A percentile compares a stretch with the other conserved stretches of the same genome.
Evolutionary conservation across 768 basidiomycete genomes (phyloP).

Genomic region (Pleurotus cornucopiae): DNA sequence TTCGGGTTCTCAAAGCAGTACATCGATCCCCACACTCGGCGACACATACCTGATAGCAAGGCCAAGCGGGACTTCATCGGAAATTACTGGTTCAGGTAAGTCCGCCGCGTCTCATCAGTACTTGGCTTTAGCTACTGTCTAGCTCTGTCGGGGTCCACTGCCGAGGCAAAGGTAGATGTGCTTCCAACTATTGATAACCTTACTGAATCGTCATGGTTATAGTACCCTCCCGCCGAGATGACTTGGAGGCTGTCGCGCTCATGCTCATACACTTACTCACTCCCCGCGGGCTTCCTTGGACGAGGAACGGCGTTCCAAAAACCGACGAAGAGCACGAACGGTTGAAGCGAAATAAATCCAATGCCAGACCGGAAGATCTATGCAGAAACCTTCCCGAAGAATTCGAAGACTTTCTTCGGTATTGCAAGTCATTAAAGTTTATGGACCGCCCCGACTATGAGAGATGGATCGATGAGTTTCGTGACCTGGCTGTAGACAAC

Average conservation of each 20-base stretch:
- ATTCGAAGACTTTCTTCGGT: constrained; percentile 75
- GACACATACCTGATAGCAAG: constrained; percentile 71
- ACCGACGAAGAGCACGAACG: constrained; percentile 58
- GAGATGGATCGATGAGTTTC: constrained; percentile 62
- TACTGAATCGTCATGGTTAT: constrained; percentile 8
- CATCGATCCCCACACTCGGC: constrained; percentile 57
- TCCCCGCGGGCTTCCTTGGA: constrained; percentile 74
- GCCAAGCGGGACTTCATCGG: constrained; percentile 72
- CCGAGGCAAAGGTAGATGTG: constrained; percentile 57
- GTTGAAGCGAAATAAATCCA: constrained; percentile 61
- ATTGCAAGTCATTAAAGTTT: constrained; percentile 67
- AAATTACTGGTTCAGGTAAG: constrained; percentile 78
- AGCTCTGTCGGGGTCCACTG: constrained; percentile 76
- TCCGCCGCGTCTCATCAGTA: neutral
- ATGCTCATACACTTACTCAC: constrained; percentile 81
- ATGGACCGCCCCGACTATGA: constrained; percentile 66
- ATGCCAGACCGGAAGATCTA: constrained; percentile 58
- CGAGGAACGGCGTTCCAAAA: constrained; percentile 76
- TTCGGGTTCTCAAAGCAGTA: constrained; percentile 82
- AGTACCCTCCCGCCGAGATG: constrained; percentile 80
- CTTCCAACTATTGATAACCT: no score
- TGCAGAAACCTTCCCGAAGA: constrained; percentile 65
- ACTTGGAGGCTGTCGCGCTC: constrained; percentile 71
- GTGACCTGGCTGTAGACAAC: constrained; percentile 51
- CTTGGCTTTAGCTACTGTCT: neutral